Evolutionary conservation across 257 asterid species (phyloP).

Genomic region (Phtheirospermum japonicum): DNA sequence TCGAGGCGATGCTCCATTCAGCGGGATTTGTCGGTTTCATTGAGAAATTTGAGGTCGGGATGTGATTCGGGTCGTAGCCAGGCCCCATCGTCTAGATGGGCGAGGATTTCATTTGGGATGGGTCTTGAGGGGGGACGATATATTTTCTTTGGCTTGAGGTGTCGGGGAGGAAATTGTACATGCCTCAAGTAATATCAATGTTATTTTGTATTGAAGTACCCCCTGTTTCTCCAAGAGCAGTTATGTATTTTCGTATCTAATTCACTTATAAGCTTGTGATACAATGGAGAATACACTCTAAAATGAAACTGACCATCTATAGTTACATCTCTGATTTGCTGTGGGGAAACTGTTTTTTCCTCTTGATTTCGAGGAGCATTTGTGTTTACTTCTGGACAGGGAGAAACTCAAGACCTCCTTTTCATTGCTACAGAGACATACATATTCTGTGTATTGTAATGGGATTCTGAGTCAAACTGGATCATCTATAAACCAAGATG

Average conservation of each 20-base stretch:
- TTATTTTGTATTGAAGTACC: constrained; percentile 9
- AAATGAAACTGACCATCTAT: background rate
- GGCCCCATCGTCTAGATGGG: constrained; percentile 50
- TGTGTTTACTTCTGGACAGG: too few species aligned
- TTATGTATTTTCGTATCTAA: constrained; percentile 13
- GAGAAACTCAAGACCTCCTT: too few species aligned
- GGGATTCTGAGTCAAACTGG: too few species aligned
- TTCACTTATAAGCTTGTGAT: constrained; percentile 15
- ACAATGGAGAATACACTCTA: background rate
- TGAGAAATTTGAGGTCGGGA: constrained; percentile 60
- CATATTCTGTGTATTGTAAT: too few species aligned
- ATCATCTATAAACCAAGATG: too few species aligned
- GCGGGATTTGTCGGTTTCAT: constrained; percentile 35
- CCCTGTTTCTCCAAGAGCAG: constrained; percentile 14
- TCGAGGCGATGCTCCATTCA: constrained; percentile 80
- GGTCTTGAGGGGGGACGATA: background rate
- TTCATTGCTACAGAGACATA: too few species aligned
- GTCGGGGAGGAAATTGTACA: background rate
- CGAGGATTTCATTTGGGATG: constrained; percentile 43
- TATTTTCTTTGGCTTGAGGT: background rate
- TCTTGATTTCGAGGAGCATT: background rate
- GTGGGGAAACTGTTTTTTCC: background rate
- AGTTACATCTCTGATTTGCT: background rate
- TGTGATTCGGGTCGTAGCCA: constrained; percentile 73
- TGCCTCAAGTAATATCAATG: too few species aligned